Evolutionary conservation across 805 yeast species (phyloP), one percentile per base, ranked within the genome.

Genomic region (Yarrowia sp.): DNA sequence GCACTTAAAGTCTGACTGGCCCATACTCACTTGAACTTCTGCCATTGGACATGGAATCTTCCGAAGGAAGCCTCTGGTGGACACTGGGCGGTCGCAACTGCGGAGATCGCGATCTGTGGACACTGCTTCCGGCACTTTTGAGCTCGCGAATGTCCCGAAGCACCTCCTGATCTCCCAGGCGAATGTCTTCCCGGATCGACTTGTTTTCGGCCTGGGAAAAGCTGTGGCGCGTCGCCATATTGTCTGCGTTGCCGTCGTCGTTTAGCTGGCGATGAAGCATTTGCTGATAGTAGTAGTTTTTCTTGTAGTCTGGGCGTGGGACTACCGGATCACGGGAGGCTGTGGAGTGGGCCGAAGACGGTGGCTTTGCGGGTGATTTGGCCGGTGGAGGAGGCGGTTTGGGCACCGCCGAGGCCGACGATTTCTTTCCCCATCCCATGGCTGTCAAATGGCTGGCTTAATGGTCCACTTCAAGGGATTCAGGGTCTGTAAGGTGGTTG

Each of bases 401-500:
- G 13, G 61, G 46, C 20, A 12, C 46, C 36, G 46, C 61, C 46
- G 20, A 10, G 5, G 61, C 39, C 36, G 61, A 53, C 15, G 60
- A 39, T 24, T 55, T 55, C 46, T 55, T 55, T 24, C 61, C 61
- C 61, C 61, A 55, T 39, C 46, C 61, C 61, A 55, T 55, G 46
- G 61, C 10, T 20, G 17, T 36, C 40, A 7, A 19, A 9, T 39
- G 34, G 9, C 30, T 30, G 19, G 30, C 17, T 47, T 47, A 30
- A 14, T 36, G 14, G 15, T 14, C 43, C 30, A 19, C 30, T 44
- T 9, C 13, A 33, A 39, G 38, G 19, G 38, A n/a, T 17, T 36
- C 30, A 10, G 42, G 42, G 56, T 50, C 17, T 10, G 30, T n/a
- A 13, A 14, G 56, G 56, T 50, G 40, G 56, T 15, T 46, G 56